phyloP scores from a whole-genome alignment of 2,329 filamentous ascomycete genomes.

The Fusarium foetens region DNA sequence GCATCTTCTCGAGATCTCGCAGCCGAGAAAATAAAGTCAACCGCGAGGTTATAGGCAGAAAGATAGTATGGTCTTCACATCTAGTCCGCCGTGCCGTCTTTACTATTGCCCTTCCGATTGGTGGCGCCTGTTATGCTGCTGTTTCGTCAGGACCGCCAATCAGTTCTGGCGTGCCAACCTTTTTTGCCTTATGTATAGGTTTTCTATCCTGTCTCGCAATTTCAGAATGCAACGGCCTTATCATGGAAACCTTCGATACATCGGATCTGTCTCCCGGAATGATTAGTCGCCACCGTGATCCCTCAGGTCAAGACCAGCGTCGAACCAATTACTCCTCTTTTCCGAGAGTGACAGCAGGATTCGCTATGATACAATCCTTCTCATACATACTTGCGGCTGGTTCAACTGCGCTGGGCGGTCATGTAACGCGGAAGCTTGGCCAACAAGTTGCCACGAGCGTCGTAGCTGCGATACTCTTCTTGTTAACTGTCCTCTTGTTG shows the following conservation, averaged over 20 bases:
- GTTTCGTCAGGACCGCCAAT: conserved; percentile 71
- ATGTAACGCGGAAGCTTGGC: conserved; percentile 71
- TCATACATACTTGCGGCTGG: conserved; percentile 76
- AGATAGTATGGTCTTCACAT: conserved; percentile 76
- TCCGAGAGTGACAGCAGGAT: conserved; percentile 76
- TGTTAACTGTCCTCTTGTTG: conserved; percentile 72
- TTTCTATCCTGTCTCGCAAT: conserved; percentile 79
- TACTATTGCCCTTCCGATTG: conserved; percentile 72
- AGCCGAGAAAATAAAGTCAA: conserved; percentile 68
- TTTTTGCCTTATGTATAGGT: conserved; percentile 73
- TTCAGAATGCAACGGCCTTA: conserved; percentile 78
- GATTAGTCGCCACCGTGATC: conserved; percentile 64
- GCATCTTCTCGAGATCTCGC: conserved; percentile 72
- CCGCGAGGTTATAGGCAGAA: conserved; percentile 72
- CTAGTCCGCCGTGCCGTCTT: conserved; percentile 75
- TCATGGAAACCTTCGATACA: conserved; percentile 87
- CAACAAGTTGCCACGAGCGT: conserved; percentile 75
- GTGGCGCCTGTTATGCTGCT: conserved; percentile 73
- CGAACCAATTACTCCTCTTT: conserved; percentile 80
- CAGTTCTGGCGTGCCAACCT: conserved; percentile 70
- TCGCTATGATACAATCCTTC: conserved; percentile 75
- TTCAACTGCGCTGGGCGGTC: conserved; percentile 75
- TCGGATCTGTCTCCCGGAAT: conserved; percentile 80
- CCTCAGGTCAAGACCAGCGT: conserved; percentile 52
- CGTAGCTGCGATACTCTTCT: conserved; percentile 72